Evolutionary conservation across 2,329 filamentous ascomycete genomes (phyloP), one percentile per base, ranked within the genome.

Genomic region (Ascochyta pisi): DNA sequence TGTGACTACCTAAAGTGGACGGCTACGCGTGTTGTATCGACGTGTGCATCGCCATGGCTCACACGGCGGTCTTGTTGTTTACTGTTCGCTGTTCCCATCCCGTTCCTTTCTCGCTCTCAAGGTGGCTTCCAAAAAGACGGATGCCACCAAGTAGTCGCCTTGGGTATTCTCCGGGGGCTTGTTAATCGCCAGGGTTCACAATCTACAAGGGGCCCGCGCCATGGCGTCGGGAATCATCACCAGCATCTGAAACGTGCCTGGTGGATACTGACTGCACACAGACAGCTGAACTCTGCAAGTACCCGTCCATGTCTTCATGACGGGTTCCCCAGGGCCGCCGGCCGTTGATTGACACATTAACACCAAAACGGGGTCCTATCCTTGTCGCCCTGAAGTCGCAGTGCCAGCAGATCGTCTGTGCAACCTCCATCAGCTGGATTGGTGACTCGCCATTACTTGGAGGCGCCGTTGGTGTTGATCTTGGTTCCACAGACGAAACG

Each of bases 211-310:
- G 50, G 38, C 50, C 61, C 53, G 48, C 62, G 56, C 70, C 71
- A 70, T 67, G 63, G 62, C 57, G 55, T 38, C 60, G 70, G 69
- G 67, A 57, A 39, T 61, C 50, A 57, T 64, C 57, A 57, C 57
- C 58, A 54, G 49, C 62, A 64, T 58, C 62, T 69, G 66, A 69
- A 72, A 71, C 69, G 63, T 66, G 60, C 61, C 58, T 61, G 52
- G 35, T 38, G 37, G 33, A 45, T 57, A 53, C 45, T 48, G 47
- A 56, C 31, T 37, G 53, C 40, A 41, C 48, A 51, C 48, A 56
- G 42, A 56, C 33, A 50, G 53, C 29, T 47, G 42, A 42, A 13
- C 13, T 43, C 47, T 56, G 53, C 48, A 43, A 43, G 53, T 39
- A 51, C 38, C 53, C 53, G 53, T 56, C 37, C 12, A 23, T 13